phyloP scores from a whole-genome alignment of 345 rosid genomes.

The Aegle marmelos region DNA sequence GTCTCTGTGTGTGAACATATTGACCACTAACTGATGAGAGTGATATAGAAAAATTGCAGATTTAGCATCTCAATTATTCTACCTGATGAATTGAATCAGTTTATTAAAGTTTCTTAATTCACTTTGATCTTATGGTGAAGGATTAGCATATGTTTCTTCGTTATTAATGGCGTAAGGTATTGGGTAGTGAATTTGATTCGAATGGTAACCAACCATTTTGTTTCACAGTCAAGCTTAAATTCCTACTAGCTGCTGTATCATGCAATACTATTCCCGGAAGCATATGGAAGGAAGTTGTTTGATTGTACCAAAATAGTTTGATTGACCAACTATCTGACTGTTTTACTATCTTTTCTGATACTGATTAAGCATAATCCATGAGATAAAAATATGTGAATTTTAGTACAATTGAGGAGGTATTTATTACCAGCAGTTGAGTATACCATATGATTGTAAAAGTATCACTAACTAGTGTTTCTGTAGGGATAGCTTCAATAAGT shows the following conservation, averaged over 20 bases:
- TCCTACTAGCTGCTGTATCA: not conserved
- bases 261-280: not conserved
- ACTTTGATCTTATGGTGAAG: not conserved
- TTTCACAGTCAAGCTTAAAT: not conserved
- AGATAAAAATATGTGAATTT: not conserved
- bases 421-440: not conserved
- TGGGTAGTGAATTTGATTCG: not conserved
- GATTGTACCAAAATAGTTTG: not conserved
- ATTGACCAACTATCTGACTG: not conserved
- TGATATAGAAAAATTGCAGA: not conserved
- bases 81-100: not conserved
- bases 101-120: not conserved
- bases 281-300: not conserved
- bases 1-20: not conserved
- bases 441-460: not conserved
- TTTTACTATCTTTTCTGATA: not conserved
- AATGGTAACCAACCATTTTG: not conserved
- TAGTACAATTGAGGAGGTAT: not conserved
- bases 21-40: not conserved
- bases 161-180: not conserved
- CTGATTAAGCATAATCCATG: not conserved
- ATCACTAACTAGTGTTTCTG: not conserved
- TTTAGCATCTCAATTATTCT: not conserved
- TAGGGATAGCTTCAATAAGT: not conserved
- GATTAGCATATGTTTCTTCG: not conserved